Conservation (phyloP, 768 basidiomycete genomes). For the Boletus vermiculosoides region DNA sequence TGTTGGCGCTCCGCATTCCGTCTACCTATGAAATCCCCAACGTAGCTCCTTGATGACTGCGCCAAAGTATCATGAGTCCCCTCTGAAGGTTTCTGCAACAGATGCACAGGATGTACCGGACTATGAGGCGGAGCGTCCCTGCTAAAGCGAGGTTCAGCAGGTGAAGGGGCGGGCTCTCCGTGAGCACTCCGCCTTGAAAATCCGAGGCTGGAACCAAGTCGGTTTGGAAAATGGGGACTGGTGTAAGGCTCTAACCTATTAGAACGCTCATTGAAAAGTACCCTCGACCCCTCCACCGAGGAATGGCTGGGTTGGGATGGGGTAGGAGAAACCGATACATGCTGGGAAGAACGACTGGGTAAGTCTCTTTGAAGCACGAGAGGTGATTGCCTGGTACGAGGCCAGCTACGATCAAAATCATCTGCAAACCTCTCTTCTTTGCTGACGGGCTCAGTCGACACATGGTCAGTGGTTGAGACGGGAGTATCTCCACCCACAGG, state of each 20-base stretch:
- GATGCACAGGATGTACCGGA: constrained; percentile 44
- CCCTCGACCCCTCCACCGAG: constrained; percentile 60
- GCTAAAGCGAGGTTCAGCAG: constrained; percentile 43
- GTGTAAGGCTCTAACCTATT: constrained; percentile 86
- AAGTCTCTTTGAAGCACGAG: constrained; percentile 42
- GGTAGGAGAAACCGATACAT: constrained; percentile 34
- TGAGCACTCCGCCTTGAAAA: constrained; percentile 42
- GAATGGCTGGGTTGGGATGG: constrained; percentile 43
- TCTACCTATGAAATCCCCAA: constrained; percentile 18
- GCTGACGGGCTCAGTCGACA: constrained; percentile 47
- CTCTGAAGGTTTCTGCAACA: constrained; percentile 55
- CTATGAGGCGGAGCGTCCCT: constrained; percentile 48
- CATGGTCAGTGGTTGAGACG: constrained; percentile 22
- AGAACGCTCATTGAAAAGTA: constrained; percentile 93
- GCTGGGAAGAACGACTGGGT: constrained; percentile 31
- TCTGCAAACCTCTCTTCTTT: constrained; percentile 91
- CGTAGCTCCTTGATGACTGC: constrained; percentile 20
- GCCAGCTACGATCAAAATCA: constrained; percentile 96
- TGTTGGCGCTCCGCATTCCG: constrained; percentile 22
- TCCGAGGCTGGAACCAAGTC: constrained; percentile 37
- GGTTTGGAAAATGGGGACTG: constrained; percentile 44
- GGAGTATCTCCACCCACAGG: constrained; percentile 15
- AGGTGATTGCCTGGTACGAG: constrained; percentile 60
- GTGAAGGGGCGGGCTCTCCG: constrained; percentile 39
- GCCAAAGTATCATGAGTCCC: constrained; percentile 13